Conservation (phyloP, 805 yeast genomes). For the Zygoascus flipseniorum region DNA sequence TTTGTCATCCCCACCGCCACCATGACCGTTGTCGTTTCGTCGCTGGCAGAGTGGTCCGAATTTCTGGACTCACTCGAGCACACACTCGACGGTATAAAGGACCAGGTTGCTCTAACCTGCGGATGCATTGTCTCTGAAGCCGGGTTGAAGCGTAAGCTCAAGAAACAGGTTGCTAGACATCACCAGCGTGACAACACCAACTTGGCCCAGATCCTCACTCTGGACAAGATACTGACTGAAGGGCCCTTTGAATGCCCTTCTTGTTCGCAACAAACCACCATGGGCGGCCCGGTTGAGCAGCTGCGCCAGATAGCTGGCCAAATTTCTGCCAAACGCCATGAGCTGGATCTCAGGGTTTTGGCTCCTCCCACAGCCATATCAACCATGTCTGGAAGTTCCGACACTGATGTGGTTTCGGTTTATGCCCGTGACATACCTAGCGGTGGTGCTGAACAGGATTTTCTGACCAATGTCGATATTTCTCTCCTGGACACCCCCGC, state of each 20-base stretch:
- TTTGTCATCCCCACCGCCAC: background rate
- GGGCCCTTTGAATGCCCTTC: background rate
- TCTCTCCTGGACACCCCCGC: conserved; percentile 1
- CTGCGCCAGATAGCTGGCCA: background rate
- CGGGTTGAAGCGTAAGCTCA: background rate
- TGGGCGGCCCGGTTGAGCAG: background rate
- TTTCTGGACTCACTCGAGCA: conserved; percentile 13
- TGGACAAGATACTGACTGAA: background rate
- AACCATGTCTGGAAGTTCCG: background rate
- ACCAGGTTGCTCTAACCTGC: conserved; percentile 10
- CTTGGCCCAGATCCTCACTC: background rate
- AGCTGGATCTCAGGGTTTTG: conserved; percentile 4
- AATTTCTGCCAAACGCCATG: conserved; percentile 2
- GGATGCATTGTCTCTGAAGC: conserved; percentile 15
- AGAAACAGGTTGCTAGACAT: background rate
- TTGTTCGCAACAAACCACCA: background rate
- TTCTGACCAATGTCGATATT: background rate
- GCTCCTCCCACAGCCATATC: background rate
- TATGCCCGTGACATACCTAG: background rate
- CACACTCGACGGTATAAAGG: conserved; percentile 5
- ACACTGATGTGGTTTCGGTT: background rate
- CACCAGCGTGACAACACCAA: background rate
- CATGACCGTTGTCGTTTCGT: conserved; percentile 3
- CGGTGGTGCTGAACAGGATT: background rate
- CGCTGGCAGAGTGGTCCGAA: conserved; percentile 12